Evolutionary conservation across 352 stramenopile genomes (phyloP).

Genomic region (Globisporangium carolinianum): DNA sequence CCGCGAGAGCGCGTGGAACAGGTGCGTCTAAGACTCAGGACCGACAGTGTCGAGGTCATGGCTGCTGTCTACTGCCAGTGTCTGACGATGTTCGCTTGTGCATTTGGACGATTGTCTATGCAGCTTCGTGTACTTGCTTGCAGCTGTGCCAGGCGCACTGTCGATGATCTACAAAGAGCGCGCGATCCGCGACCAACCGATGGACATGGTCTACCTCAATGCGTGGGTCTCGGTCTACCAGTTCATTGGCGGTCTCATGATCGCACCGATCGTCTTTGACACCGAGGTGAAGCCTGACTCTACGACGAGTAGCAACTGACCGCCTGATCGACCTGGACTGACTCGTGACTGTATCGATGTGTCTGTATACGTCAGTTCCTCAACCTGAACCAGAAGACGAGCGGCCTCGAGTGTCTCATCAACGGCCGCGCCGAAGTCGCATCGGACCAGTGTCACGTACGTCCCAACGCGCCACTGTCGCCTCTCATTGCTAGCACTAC

Average conservation of each 20-base stretch:
- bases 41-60: too few relatives aligned
- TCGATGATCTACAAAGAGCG: slow-evolving; percentile 87
- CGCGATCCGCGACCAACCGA: slow-evolving; percentile 70
- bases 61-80: too few relatives aligned
- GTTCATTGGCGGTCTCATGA: slow-evolving; percentile 75
- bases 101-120: neutral
- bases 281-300: slow-evolving; percentile 23
- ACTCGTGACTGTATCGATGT: neutral
- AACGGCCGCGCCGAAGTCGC: slow-evolving; percentile 62
- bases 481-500: too few relatives aligned
- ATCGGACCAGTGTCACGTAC: slow-evolving; percentile 72
- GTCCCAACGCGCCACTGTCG: slow-evolving; percentile 2
- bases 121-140: slow-evolving; percentile 71
- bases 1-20: slow-evolving; percentile 77
- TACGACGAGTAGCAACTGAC: too few relatives aligned
- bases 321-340: neutral
- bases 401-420: slow-evolving; percentile 71
- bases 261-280: slow-evolving; percentile 79
- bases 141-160: slow-evolving; percentile 64
- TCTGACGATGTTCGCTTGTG: neutral
- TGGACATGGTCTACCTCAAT: slow-evolving; percentile 86
- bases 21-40: slow-evolving; percentile 15
- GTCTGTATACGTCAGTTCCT: slow-evolving; percentile 20
- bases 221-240: slow-evolving; percentile 84
- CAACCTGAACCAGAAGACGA: slow-evolving; percentile 77